These are phyloP conservation scores for Clavispora santaluciae DNA, from an alignment of 805 yeast genomes.

Conservation along the genomic window DNA sequence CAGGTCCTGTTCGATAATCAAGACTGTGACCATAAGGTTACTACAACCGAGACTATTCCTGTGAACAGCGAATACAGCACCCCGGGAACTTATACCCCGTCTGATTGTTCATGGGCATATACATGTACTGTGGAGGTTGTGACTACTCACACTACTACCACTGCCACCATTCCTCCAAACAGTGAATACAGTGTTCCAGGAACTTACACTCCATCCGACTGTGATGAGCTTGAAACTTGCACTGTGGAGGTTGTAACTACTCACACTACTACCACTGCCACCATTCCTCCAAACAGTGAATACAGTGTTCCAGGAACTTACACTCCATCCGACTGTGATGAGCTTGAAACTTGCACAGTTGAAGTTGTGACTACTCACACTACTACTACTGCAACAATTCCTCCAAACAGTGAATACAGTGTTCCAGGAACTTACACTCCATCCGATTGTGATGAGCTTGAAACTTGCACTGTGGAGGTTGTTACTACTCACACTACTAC, in stretches of 20 bases:
- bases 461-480: not conserved
- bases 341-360: not conserved
- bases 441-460: not conserved
- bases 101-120: no score
- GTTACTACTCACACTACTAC: not conserved
- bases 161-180: not conserved
- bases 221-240: not conserved
- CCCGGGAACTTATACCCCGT: not conserved
- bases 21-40: not conserved
- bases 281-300: not conserved
- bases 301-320: not conserved
- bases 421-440: not conserved
- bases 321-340: not conserved
- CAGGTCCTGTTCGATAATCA: not conserved
- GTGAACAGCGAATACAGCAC: not conserved
- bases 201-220: not conserved
- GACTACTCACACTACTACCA: not conserved
- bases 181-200: not conserved
- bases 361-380: not conserved
- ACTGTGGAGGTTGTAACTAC: not conserved
- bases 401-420: not conserved
- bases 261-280: not conserved
- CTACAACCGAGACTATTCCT: not conserved
- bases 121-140: not conserved
- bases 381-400: not conserved